Percentiles rank a stretch among this genome's conserved stretches.
These are phyloP conservation scores for Backusella macrospora DNA, from an alignment of 192 early-diverging fungal species.

Conservation along the genomic window DNA sequence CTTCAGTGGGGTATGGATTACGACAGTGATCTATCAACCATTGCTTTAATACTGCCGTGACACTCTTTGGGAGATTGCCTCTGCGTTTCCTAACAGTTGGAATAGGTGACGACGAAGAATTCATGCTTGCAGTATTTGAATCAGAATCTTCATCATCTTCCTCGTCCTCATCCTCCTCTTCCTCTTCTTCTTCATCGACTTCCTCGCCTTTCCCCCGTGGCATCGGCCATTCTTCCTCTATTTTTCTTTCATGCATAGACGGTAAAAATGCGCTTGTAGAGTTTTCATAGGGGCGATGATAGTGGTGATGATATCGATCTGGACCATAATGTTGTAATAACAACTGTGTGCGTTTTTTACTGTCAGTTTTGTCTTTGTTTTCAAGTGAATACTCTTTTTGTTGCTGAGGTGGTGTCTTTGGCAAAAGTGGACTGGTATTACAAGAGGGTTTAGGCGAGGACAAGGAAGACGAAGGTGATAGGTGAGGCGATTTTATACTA, in stretches of 20 bases:
- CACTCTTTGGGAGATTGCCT: conserved; percentile 62
- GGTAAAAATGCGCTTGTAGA: conserved; percentile 7
- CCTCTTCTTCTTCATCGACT: not conserved
- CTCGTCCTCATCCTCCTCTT: not conserved
- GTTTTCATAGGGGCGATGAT: not conserved
- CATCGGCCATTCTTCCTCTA: not conserved
- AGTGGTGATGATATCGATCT: conserved; percentile 1
- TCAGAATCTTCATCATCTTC: not conserved
- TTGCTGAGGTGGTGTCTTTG: conserved; percentile 11
- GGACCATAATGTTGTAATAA: conserved; percentile 14
- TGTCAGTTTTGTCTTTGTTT: conserved; percentile 9
- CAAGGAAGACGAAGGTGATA: conserved; percentile 12
- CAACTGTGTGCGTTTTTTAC: not conserved
- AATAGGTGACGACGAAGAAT: conserved; percentile 3
- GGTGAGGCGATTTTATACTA: not conserved
- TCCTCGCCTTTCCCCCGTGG: not conserved
- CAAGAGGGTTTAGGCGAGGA: not conserved
- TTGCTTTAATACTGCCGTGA: conserved; percentile 59
- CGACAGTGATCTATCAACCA: conserved; percentile 64
- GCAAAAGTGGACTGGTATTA: conserved; percentile 17
- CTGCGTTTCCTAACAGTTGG: conserved; percentile 36
- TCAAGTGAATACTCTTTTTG: not conserved
- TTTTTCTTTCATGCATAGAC: not conserved
- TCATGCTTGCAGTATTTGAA: conserved; percentile 14
- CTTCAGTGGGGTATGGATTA: conserved; percentile 72